phyloP scores from a whole-genome alignment of 495 filamentous ascomycete species.

The Talaromyces trachyspermus region DNA sequence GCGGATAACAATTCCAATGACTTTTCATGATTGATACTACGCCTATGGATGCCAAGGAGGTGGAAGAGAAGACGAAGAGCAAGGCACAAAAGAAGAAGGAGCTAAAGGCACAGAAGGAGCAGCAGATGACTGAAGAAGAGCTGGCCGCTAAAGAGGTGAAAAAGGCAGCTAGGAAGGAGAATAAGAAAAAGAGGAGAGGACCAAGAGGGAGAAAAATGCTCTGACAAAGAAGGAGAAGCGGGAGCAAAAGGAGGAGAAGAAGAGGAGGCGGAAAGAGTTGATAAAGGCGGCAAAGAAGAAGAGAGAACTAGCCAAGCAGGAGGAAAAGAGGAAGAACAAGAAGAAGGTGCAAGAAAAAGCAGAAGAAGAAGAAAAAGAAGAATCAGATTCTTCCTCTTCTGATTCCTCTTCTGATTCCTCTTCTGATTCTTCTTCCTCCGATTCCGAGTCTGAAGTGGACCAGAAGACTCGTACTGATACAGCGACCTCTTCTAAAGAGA shows the following conservation, averaged over 20 bases:
- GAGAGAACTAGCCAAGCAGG: slow-evolving; percentile 11
- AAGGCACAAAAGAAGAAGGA: slow-evolving; percentile 1
- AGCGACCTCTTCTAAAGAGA: slow-evolving; percentile 12
- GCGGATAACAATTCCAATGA: background rate
- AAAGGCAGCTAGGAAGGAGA: slow-evolving; percentile 20
- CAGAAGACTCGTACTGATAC: too few species aligned
- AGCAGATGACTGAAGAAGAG: too few species aligned
- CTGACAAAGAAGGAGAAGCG: slow-evolving; percentile 16
- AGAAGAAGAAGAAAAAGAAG: slow-evolving; percentile 13
- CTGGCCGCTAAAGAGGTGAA: slow-evolving; percentile 21
- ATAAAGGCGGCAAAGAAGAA: slow-evolving; percentile 18
- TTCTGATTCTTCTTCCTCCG: slow-evolving; percentile 6
- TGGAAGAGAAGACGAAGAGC: slow-evolving; percentile 1
- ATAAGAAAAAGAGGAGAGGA: slow-evolving; percentile 18
- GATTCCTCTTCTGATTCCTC: slow-evolving; percentile 5
- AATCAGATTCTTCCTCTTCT: slow-evolving; percentile 8
- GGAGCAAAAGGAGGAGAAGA: slow-evolving; percentile 15
- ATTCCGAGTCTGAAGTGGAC: slow-evolving; percentile 7
- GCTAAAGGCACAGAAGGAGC: background rate
- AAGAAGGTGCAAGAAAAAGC: slow-evolving; percentile 15
- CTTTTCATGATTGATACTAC: slow-evolving; percentile 6
- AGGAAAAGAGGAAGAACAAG: slow-evolving; percentile 13
- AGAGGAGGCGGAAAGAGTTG: slow-evolving; percentile 17
- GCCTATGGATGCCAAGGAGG: slow-evolving; percentile 2
- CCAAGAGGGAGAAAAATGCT: slow-evolving; percentile 14